These are phyloP conservation scores for Verticillium nonalfalfae DNA, from an alignment of 2,329 filamentous ascomycete species.

Conservation along the genomic window DNA sequence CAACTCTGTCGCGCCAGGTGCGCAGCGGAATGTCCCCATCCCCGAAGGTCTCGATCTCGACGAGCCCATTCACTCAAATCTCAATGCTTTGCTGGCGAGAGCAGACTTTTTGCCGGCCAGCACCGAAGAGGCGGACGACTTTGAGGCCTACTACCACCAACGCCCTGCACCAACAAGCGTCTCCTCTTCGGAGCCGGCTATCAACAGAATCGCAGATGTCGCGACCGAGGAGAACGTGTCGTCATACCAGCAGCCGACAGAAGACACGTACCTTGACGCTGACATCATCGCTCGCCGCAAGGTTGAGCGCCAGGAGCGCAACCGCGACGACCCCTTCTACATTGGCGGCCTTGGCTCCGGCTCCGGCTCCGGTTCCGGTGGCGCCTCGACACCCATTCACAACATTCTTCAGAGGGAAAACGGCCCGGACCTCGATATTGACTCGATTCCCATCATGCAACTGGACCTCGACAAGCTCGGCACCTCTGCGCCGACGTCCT, in stretches of 20 bases:
- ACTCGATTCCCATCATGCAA: conserved; percentile 94
- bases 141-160: conserved; percentile 60
- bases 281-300: conserved; percentile 69
- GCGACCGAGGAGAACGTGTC: conserved; percentile 34
- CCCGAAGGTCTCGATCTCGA: conserved; percentile 74
- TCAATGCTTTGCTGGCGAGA: conserved; percentile 60
- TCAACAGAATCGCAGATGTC: conserved; percentile 42
- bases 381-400: conserved; percentile 70
- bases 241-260: conserved; percentile 54
- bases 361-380: conserved; percentile 43
- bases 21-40: conserved; percentile 79
- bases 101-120: conserved; percentile 43
- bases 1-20: conserved; percentile 79
- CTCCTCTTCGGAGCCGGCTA: conserved; percentile 47
- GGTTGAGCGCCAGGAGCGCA: conserved; percentile 71
- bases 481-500: conserved; percentile 16
- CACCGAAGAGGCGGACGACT: conserved; percentile 56
- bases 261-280: conserved; percentile 63
- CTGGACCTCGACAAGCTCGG: conserved; percentile 63
- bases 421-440: conserved; percentile 77
- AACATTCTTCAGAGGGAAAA: conserved; percentile 68
- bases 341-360: conserved; percentile 52
- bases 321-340: conserved; percentile 94
- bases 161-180: conserved; percentile 43
- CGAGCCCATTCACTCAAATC: conserved; percentile 70